Percentiles rank a stretch among this genome's conserved stretches.
Conservation (phyloP, 257 asterid species). For the Fraxinus anomala region DNA sequence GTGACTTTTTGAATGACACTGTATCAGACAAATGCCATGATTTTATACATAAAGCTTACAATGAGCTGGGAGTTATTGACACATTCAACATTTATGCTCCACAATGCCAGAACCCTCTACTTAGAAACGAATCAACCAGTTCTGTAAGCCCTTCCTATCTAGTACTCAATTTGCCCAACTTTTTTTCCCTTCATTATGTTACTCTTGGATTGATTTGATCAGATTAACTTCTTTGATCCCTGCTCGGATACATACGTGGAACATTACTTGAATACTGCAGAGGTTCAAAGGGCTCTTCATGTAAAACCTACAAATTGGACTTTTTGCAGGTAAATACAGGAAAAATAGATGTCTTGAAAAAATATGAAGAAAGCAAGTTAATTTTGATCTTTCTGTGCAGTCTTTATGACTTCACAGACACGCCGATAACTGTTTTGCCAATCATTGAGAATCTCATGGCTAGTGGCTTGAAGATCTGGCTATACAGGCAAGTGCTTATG, state of each 20-base stretch:
- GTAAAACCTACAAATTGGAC: slow-evolving; percentile 39
- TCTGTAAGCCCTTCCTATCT: slow-evolving; percentile 20
- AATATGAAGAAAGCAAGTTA: not conserved
- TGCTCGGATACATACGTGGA: slow-evolving; percentile 34
- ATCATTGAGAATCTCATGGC: slow-evolving; percentile 35
- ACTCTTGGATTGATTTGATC: not conserved
- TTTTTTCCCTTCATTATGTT: not conserved
- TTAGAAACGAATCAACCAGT: slow-evolving; percentile 21
- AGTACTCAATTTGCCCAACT: not conserved
- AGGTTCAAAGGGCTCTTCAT: slow-evolving; percentile 41
- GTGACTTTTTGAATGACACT: slow-evolving; percentile 21
- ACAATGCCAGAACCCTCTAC: slow-evolving; percentile 20
- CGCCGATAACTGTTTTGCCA: slow-evolving; percentile 32
- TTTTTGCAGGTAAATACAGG: slow-evolving; percentile 13
- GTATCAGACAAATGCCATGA: slow-evolving; percentile 14
- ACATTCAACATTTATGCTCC: slow-evolving; percentile 32
- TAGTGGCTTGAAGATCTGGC: slow-evolving; percentile 38
- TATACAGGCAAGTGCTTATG: slow-evolving; percentile 34
- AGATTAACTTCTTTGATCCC: slow-evolving; percentile 37
- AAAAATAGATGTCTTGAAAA: not conserved
- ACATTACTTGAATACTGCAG: slow-evolving; percentile 33
- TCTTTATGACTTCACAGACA: slow-evolving; percentile 22
- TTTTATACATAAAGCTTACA: not conserved
- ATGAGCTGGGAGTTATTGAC: slow-evolving; percentile 25
- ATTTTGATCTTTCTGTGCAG: slow-evolving; percentile 6